Conservation (phyloP, 2,329 filamentous ascomycete species). For the Colletotrichum theobromicola region DNA sequence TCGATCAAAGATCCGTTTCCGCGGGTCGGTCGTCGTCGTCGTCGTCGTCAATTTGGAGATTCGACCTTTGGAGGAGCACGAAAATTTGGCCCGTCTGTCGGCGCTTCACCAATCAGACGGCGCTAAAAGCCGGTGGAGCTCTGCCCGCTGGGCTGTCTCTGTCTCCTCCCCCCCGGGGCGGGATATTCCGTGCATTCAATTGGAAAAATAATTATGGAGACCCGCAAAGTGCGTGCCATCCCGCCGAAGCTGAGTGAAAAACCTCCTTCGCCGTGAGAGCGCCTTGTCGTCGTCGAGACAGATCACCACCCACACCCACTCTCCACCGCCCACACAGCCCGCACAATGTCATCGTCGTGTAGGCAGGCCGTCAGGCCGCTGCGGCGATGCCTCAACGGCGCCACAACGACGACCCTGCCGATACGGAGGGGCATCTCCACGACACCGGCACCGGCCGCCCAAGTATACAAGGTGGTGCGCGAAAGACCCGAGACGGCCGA, state of each 20-base stretch:
- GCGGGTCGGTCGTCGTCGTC: slow-evolving; percentile 3
- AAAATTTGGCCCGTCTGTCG: slow-evolving; percentile 22
- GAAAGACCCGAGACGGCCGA: slow-evolving; percentile 26
- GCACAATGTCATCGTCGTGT: slow-evolving; percentile 60
- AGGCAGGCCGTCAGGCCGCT: slow-evolving; percentile 64
- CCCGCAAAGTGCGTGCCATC: slow-evolving; percentile 11
- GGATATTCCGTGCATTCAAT: slow-evolving; percentile 20
- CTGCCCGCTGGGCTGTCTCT: not conserved
- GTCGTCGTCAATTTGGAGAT: not conserved
- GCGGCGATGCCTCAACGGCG: slow-evolving; percentile 56
- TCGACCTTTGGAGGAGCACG: slow-evolving; percentile 9
- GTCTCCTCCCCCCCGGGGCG: slow-evolving; percentile 13
- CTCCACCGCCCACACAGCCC: not conserved
- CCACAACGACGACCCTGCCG: slow-evolving; percentile 31
- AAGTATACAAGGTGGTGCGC: slow-evolving; percentile 27
- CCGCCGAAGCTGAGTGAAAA: slow-evolving; percentile 12
- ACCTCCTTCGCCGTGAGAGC: not conserved
- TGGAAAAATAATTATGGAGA: slow-evolving; percentile 21
- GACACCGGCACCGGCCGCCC: slow-evolving; percentile 34
- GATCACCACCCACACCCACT: not conserved
- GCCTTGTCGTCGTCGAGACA: not conserved
- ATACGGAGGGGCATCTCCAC: slow-evolving; percentile 34
- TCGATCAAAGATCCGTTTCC: not conserved
- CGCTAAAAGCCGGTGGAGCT: not conserved
- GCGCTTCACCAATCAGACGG: slow-evolving; percentile 12